These are phyloP conservation scores for Cruciata laevipes DNA, from an alignment of 257 asterid species.

Conservation along the genomic window DNA sequence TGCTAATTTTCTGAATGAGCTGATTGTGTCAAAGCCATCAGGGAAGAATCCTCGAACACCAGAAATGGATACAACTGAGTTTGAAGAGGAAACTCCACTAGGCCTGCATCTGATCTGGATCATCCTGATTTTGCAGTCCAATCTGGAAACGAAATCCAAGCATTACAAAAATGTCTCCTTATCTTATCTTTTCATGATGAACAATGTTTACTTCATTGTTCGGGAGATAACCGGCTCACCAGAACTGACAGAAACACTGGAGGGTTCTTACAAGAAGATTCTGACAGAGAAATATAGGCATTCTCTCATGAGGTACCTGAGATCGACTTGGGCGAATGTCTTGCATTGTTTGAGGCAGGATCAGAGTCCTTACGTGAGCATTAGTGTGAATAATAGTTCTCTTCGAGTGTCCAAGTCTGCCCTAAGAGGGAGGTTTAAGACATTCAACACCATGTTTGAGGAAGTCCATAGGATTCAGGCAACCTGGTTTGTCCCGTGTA, in stretches of 20 bases:
- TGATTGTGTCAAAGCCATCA: slow-evolving; percentile 69
- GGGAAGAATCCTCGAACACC: slow-evolving; percentile 51
- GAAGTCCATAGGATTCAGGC: slow-evolving; percentile 88
- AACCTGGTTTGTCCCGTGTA: slow-evolving; percentile 69
- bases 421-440: slow-evolving; percentile 71
- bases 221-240: slow-evolving; percentile 69
- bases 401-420: slow-evolving; percentile 71
- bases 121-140: slow-evolving; percentile 62
- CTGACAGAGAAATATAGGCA: slow-evolving; percentile 46
- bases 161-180: slow-evolving; percentile 65
- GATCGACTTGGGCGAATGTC: slow-evolving; percentile 74
- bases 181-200: slow-evolving; percentile 83
- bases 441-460: slow-evolving; percentile 80
- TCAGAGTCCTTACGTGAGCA: slow-evolving; percentile 43
- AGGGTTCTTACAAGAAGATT: slow-evolving; percentile 54
- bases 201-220: slow-evolving; percentile 77
- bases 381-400: slow-evolving; percentile 66
- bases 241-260: slow-evolving; percentile 77
- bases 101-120: slow-evolving; percentile 83
- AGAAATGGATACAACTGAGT: slow-evolving; percentile 65
- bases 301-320: slow-evolving; percentile 65
- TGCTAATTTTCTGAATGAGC: slow-evolving; percentile 18
- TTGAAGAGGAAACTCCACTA: slow-evolving; percentile 48
- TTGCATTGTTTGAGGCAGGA: slow-evolving; percentile 81
- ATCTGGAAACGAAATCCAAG: slow-evolving; percentile 70